These are phyloP conservation scores for Sordaria brevicollis DNA, from an alignment of 495 filamentous ascomycete genomes.

Conservation along the genomic window DNA sequence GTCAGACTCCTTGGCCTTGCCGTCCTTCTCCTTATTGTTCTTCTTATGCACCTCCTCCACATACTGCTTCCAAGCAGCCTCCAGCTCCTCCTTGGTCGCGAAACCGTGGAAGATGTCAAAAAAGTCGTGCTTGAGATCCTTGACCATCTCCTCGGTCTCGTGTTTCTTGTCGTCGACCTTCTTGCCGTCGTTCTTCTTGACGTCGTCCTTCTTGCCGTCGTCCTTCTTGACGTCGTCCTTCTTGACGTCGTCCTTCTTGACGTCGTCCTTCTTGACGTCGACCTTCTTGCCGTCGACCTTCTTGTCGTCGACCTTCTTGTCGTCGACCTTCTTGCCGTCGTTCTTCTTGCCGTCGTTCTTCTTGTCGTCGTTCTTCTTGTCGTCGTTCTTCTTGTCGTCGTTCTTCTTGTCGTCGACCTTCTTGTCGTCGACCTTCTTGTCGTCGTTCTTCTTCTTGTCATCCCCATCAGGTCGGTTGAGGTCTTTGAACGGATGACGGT, in stretches of 20 bases:
- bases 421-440: neutral
- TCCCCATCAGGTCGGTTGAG: neutral
- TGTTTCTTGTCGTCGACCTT: neutral
- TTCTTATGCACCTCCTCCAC: neutral
- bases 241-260: neutral
- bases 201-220: too few species aligned
- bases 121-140: too few species aligned
- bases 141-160: too few species aligned
- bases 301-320: neutral
- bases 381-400: neutral
- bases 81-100: too few species aligned
- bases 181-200: neutral
- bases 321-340: neutral
- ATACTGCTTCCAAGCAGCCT: too few species aligned
- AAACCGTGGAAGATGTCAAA: too few species aligned
- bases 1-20: neutral
- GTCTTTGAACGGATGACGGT: too few species aligned
- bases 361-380: neutral
- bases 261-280: neutral
- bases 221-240: too few species aligned
- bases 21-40: neutral
- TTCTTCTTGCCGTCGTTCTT: neutral
- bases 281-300: neutral
- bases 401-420: neutral
- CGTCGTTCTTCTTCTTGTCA: neutral